Base-by-base conservation (phyloP, 140 eudicot species). In the Flaveria floridana region DNA sequence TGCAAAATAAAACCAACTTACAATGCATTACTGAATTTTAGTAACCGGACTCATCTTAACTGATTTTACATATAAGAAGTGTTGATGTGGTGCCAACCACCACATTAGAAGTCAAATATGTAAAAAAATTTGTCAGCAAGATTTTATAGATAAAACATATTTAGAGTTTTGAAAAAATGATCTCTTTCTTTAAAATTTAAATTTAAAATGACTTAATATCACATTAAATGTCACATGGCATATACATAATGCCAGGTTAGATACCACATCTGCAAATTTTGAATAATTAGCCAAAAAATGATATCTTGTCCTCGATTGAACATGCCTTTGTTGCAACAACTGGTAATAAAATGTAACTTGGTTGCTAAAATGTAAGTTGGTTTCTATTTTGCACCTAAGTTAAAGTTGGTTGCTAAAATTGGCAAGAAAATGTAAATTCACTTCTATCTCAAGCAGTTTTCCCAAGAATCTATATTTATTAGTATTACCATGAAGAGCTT, bases 401-500 rank as follows among this genome's bases (percentile, higher is more conserved):
- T 1, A 53, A 53, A 15, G 59, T 53, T 53, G 23, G 59, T 53
- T 19, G 34, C 30, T 9, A 59, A 59, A 21, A 59, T 2, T 10
- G 8, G n/a, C 2, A 1, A 59, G 28, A 63, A 63, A 6, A 56
- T 18, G 68, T 63, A 63, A 28, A n/a, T 5, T 5, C 21, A 20
- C 68, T 63, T 63, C 46, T 28, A 30, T 26, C 14, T 64, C 70
- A 34, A 2, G 48, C 48, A 34, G 50, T 34, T n/a, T n/a, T 11
- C 25, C 26, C 4, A 37, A 37, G 8, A 65, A 15, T n/a, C 1
- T 34, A 30, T 30, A 28, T 15, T 6, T 26, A 5, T 51, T 34
- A 34, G 41, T 34, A 5, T 65, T 78, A 94, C 99, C 99, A 80
- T 94, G 97, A 16, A 94, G 96, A 71, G 87, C 96, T 88, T 94